Base-by-base conservation (phyloP, 2,329 filamentous ascomycete genomes). In the Aspergillus pseudotamarii region DNA sequence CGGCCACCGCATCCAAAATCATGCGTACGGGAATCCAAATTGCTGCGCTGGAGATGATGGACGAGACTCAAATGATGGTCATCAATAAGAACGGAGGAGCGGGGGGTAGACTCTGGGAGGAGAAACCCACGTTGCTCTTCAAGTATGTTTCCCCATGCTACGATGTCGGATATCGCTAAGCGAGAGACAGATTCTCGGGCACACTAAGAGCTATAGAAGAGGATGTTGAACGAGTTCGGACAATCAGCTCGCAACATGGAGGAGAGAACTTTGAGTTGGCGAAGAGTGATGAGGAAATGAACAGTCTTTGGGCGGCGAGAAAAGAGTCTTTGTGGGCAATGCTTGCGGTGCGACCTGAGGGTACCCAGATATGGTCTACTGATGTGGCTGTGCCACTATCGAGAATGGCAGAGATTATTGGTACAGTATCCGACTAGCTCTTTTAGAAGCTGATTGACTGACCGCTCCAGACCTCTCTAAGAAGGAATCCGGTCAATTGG, bases 401-500 rank as follows among this genome's bases (percentile, higher is more conserved):
- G 3, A 77, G 84, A 55, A 73, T 88, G 19, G 81, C 85, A 3
- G 86, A 88, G 64, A 85, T 88, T 54, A 86, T 88, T 38, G 82
- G 82, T 82, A 71, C 23, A 19, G 8, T 16, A 28, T 59, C n/a
- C 14, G 0, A n/a, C 1, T 26, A 0, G 8, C 19, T 36, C 11
- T 9, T 8, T 30, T 10, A 16, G 11, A 9, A 4, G 26, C 2
- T n/a, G 10, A 34, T 8, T 46, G 2, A 8, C 26, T 54, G 23
- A 60, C 23, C 6, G 3, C 8, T 45, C 53, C 43, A 80, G 93
- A 96, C 73, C 81, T 93, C 56, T 93, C 91, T 68, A 96, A 96
- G 80, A 90, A 91, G 73, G 91, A 96, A 72, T 90, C 95, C 85
- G 90, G 94, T 70, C 88, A 92, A 9, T 82, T 96, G 16, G 92